phyloP scores from a whole-genome alignment of 2,329 filamentous ascomycete genomes.

The Ceratocystis alfenasii region DNA sequence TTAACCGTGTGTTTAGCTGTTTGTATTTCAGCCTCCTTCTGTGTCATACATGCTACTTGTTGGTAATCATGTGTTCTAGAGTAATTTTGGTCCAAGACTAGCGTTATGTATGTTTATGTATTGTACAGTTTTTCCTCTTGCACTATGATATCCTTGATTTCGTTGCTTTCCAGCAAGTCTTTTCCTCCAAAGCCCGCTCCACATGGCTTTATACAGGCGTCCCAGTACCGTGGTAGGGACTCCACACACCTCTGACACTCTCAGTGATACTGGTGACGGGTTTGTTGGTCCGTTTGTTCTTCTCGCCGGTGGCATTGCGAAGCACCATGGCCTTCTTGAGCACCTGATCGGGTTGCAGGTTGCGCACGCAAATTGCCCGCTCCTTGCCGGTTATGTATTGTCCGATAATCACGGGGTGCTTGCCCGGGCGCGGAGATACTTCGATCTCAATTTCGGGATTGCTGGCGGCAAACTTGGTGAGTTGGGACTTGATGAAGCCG shows the following conservation, averaged over 20 bases:
- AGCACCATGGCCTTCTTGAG: slow-evolving; percentile 65
- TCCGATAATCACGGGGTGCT: slow-evolving; percentile 79
- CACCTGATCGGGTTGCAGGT: slow-evolving; percentile 69
- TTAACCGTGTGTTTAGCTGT: too few relatives aligned
- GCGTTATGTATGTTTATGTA: slow-evolving; percentile 20
- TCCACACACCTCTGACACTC: slow-evolving; percentile 59
- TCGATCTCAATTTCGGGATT: slow-evolving; percentile 87
- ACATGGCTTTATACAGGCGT: slow-evolving; percentile 36
- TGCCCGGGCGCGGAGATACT: slow-evolving; percentile 77
- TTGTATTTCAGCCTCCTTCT: too few relatives aligned
- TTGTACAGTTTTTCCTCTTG: slow-evolving; percentile 14
- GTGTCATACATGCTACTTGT: too few relatives aligned
- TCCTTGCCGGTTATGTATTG: slow-evolving; percentile 84
- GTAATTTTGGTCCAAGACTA: slow-evolving; percentile 13
- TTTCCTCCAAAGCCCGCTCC: not conserved
- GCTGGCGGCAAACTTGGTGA: slow-evolving; percentile 63
- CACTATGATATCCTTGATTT: not conserved
- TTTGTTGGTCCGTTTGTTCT: slow-evolving; percentile 52
- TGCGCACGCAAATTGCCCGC: slow-evolving; percentile 80
- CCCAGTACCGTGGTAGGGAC: slow-evolving; percentile 53
- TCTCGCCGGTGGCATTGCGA: slow-evolving; percentile 63
- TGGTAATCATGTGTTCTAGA: too few relatives aligned
- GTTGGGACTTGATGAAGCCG: slow-evolving; percentile 65
- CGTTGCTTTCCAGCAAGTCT: not conserved
- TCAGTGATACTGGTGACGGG: slow-evolving; percentile 52